Evolutionary conservation across 257 asterid genomes (phyloP).

Genomic region (Gynochthodes officinalis): DNA sequence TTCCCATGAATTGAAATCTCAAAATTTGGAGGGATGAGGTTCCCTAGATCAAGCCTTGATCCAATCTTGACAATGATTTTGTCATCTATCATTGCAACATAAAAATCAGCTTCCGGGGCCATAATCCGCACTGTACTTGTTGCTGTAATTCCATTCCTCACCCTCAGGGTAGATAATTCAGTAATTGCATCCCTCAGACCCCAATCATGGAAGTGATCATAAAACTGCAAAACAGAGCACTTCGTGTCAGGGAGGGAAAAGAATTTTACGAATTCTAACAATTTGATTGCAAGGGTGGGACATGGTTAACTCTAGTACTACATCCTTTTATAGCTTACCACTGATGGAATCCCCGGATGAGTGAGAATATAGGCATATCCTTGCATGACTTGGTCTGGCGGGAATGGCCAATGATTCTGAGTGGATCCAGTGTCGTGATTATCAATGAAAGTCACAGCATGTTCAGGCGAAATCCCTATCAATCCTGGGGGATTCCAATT

Average conservation of each 20-base stretch:
- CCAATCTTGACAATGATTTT: slow-evolving; percentile 68
- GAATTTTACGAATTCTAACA: too few relatives aligned
- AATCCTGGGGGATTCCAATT: slow-evolving; percentile 72
- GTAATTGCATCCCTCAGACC: slow-evolving; percentile 59
- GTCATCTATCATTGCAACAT: slow-evolving; percentile 62
- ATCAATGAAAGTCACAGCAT: slow-evolving; percentile 78
- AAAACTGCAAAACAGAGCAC: slow-evolving; percentile 48
- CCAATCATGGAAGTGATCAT: slow-evolving; percentile 80
- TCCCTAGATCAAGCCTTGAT: slow-evolving; percentile 53
- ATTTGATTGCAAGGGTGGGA: too few relatives aligned
- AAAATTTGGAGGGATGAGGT: slow-evolving; percentile 52
- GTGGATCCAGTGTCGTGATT: slow-evolving; percentile 90
- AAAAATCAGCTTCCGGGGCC: slow-evolving; percentile 70
- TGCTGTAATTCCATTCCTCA: slow-evolving; percentile 47
- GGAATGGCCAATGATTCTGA: slow-evolving; percentile 70
- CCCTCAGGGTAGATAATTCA: slow-evolving; percentile 40
- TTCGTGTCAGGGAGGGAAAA: too few relatives aligned
- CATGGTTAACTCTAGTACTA: too few relatives aligned
- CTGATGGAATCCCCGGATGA: slow-evolving; percentile 75
- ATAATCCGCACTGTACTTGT: slow-evolving; percentile 61
- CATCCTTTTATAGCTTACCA: too few relatives aligned
- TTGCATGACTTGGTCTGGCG: slow-evolving; percentile 56
- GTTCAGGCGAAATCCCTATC: slow-evolving; percentile 60
- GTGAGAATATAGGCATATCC: slow-evolving; percentile 92
- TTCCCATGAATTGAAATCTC: slow-evolving; percentile 47